phyloP scores from a whole-genome alignment of 208 protist species.

The Trichomonas vaginalis region DNA sequence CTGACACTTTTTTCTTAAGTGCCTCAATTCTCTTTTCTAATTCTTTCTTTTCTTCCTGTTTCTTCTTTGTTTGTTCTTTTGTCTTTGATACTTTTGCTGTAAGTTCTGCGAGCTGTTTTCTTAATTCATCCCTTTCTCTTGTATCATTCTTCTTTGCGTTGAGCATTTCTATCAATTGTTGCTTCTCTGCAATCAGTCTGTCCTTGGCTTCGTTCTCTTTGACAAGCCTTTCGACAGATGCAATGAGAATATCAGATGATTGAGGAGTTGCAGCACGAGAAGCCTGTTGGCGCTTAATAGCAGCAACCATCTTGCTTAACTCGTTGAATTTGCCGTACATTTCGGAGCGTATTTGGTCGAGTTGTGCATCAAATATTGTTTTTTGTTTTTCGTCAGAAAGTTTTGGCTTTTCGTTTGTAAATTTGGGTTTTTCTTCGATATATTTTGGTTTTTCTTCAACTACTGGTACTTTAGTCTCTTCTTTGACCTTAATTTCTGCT shows the following conservation, averaged over 20 bases:
- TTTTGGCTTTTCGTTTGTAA: background rate
- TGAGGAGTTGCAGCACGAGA: background rate
- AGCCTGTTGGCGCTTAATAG: background rate
- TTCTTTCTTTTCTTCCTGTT: background rate
- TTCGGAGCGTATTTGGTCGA: background rate
- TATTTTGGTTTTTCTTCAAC: background rate
- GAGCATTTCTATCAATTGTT: background rate
- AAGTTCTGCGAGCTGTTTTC: background rate
- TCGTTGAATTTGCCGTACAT: background rate
- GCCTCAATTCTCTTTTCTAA: background rate
- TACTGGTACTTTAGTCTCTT: background rate
- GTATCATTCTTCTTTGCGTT: background rate
- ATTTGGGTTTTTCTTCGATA: background rate
- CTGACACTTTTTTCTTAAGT: background rate
- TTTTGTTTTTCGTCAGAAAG: background rate
- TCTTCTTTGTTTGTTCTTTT: background rate
- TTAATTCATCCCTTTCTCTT: background rate
- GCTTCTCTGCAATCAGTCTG: background rate
- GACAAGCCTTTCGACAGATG: background rate
- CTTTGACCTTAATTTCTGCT: background rate
- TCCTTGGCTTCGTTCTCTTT: background rate
- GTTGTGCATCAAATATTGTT: background rate
- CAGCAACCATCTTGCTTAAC: background rate
- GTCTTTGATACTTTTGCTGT: background rate
- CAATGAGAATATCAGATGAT: background rate